phyloP scores from a whole-genome alignment of 2,329 filamentous ascomycete genomes.

The Fusarium sp. region DNA sequence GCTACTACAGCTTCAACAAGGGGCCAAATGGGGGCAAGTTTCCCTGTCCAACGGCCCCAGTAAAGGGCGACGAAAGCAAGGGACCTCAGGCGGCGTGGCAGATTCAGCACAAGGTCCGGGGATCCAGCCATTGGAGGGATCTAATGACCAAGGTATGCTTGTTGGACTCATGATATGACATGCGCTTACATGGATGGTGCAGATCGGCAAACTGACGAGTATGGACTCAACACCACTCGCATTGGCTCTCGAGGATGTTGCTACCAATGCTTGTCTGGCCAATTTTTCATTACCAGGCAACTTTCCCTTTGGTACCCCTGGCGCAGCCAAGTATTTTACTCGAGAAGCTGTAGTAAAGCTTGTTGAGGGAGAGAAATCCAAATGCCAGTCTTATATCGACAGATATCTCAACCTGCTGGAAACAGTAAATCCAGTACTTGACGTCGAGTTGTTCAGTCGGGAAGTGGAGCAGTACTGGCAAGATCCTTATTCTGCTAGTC shows the following conservation, averaged over 20 bases:
- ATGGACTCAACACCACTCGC: slow-evolving; percentile 44
- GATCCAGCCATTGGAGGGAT: slow-evolving; percentile 52
- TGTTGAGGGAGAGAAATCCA: slow-evolving; percentile 44
- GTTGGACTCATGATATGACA: not conserved
- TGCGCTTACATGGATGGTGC: not conserved
- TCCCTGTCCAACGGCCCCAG: slow-evolving; percentile 46
- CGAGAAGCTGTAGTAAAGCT: slow-evolving; percentile 48
- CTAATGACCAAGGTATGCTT: slow-evolving; percentile 51
- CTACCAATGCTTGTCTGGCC: slow-evolving; percentile 51
- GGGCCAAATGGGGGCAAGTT: slow-evolving; percentile 52
- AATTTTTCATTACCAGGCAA: slow-evolving; percentile 52
- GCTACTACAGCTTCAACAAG: slow-evolving; percentile 54
- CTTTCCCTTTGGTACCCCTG: slow-evolving; percentile 54
- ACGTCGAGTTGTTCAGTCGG: slow-evolving; percentile 43
- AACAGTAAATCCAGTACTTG: slow-evolving; percentile 51
- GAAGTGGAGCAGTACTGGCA: slow-evolving; percentile 50
- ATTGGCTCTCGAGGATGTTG: slow-evolving; percentile 47
- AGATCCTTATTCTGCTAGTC: slow-evolving; percentile 44
- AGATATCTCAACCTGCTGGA: slow-evolving; percentile 49
- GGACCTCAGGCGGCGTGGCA: slow-evolving; percentile 49
- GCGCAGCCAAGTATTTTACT: slow-evolving; percentile 48
- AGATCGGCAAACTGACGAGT: slow-evolving; percentile 46
- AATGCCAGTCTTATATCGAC: slow-evolving; percentile 44
- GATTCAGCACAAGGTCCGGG: slow-evolving; percentile 50
- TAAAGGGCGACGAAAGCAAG: slow-evolving; percentile 42